A percentile compares a stretch with the other conserved stretches of the same genome.
These are phyloP conservation scores for Gracilaria caudata DNA, from an alignment of 23 red algal species.

Conservation along the genomic window DNA sequence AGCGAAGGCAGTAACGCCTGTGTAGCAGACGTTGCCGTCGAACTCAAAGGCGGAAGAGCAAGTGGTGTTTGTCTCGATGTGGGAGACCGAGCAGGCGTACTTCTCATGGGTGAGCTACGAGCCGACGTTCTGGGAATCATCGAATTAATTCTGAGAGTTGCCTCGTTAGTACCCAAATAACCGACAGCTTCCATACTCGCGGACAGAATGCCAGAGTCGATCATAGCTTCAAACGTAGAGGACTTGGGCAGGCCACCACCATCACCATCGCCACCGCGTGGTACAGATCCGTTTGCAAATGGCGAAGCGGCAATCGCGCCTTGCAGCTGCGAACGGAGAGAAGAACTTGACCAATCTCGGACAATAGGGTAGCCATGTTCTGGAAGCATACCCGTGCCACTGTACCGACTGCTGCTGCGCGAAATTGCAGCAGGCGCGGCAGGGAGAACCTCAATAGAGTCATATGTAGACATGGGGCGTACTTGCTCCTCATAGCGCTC, in stretches of 20 bases:
- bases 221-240: constrained; percentile 63
- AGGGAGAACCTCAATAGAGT: not conserved
- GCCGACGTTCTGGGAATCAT: too few species aligned
- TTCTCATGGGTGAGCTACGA: not conserved
- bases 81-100: not conserved
- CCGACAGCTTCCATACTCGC: constrained; percentile 64
- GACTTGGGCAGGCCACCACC: constrained; percentile 9
- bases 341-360: constrained; percentile 52
- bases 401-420: not conserved
- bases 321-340: constrained; percentile 19
- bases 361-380: constrained; percentile 59
- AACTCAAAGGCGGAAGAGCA: not conserved
- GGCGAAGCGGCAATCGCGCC: constrained; percentile 6
- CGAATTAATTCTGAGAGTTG: not conserved
- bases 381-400: constrained; percentile 51
- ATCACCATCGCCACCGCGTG: too few species aligned
- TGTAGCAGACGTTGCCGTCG: not conserved
- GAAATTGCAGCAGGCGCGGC: not conserved
- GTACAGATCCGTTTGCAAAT: not conserved
- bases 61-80: not conserved
- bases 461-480: not conserved
- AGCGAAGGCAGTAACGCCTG: not conserved
- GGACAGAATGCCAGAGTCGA: constrained; percentile 63
- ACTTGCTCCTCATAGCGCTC: not conserved
- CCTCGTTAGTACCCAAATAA: constrained; percentile 45